Conservation (phyloP, 768 basidiomycete genomes). For the Leccinellum rugosiceps region DNA sequence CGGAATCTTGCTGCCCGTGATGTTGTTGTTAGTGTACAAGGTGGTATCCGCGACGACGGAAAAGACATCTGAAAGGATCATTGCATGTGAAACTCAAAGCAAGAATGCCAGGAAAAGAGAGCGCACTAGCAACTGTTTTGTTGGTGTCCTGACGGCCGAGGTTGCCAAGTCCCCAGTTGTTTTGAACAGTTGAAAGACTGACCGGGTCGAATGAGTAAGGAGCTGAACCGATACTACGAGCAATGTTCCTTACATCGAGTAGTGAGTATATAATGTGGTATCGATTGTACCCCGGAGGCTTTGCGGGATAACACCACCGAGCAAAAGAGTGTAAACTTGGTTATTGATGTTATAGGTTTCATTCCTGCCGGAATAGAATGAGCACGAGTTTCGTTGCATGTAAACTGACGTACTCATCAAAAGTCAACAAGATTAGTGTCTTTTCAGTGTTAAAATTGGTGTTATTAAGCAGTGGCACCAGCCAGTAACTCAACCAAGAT, state of each 20-base stretch:
- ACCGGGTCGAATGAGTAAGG: background rate
- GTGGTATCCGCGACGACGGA: constrained; percentile 45
- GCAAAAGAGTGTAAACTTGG: constrained; percentile 41
- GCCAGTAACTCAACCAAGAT: constrained; percentile 48
- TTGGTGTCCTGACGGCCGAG: constrained; percentile 59
- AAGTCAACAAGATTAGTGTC: constrained; percentile 60
- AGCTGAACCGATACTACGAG: background rate
- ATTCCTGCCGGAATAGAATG: constrained; percentile 10
- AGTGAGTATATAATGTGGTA: constrained; percentile 57
- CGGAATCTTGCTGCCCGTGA: constrained; percentile 29
- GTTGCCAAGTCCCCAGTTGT: constrained; percentile 60
- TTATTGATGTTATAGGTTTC: constrained; percentile 42
- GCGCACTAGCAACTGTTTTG: constrained; percentile 31
- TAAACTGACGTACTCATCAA: constrained; percentile 52
- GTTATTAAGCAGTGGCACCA: constrained; percentile 49
- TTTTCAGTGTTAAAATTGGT: constrained; percentile 48
- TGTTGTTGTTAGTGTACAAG: constrained; percentile 39
- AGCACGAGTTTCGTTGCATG: background rate
- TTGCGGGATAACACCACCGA: constrained; percentile 45
- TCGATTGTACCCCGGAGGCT: constrained; percentile 44
- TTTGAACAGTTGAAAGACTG: constrained; percentile 50
- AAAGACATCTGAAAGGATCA: constrained; percentile 44
- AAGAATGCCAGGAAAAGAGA: background rate
- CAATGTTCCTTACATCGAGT: constrained; percentile 37
- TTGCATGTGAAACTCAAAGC: background rate